Evolutionary conservation across 495 filamentous ascomycete species (phyloP).

Genomic region (Xylaria castorea): DNA sequence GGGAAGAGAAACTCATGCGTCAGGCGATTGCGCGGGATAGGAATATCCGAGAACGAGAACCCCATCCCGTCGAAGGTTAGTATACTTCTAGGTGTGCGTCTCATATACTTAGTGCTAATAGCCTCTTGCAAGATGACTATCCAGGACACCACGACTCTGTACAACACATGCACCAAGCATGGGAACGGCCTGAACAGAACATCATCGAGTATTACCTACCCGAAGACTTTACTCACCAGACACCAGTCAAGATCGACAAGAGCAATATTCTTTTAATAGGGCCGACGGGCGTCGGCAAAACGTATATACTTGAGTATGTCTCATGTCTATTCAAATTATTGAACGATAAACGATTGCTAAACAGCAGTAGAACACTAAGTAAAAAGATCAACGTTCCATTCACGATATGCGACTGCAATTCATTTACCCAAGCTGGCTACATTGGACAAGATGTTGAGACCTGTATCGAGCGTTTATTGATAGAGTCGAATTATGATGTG

Average conservation of each 20-base stretch:
- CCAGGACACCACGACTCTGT: constrained; percentile 73
- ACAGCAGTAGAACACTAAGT: constrained; percentile 49
- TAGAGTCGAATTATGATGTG: constrained; percentile 89
- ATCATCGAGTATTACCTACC: constrained; percentile 45
- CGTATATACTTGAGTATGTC: constrained; percentile 81
- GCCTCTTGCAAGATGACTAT: constrained; percentile 71
- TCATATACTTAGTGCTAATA: constrained; percentile 40
- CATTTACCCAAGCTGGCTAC: constrained; percentile 96
- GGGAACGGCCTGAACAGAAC: constrained; percentile 33
- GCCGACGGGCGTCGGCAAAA: constrained; percentile 95
- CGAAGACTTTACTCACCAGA: constrained; percentile 55
- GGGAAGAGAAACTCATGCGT: constrained; percentile 58
- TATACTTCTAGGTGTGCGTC: constrained; percentile 36
- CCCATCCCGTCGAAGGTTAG: constrained; percentile 59
- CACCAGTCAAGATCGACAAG: constrained; percentile 86
- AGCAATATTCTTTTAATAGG: constrained; percentile 93
- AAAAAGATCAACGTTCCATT: constrained; percentile 87
- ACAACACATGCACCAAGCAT: constrained; percentile 45
- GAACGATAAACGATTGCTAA: constrained; percentile 26
- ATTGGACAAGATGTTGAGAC: constrained; percentile 96
- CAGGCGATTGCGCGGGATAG: constrained; percentile 53
- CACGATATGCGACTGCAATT: constrained; percentile 96
- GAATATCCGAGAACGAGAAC: constrained; percentile 47
- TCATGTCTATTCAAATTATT: not conserved
- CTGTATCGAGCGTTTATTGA: constrained; percentile 86